Evolutionary conservation across 106 monocot species (phyloP).

Genomic region (Allium fistulosum): DNA sequence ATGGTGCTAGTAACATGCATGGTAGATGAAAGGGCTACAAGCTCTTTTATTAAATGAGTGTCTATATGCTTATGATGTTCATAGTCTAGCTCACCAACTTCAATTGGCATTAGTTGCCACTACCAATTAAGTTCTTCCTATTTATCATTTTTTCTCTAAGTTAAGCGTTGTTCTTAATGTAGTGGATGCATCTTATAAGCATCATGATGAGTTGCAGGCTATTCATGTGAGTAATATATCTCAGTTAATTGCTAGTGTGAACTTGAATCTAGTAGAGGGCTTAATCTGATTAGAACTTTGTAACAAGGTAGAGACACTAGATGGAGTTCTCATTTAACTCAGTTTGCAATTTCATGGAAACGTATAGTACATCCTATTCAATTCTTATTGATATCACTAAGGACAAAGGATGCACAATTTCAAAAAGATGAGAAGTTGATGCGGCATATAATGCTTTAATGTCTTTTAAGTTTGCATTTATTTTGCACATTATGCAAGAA

Average conservation of each 20-base stretch:
- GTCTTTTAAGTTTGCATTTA: no score
- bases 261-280: not conserved
- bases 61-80: conserved; percentile 15
- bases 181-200: conserved; percentile 11
- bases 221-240: not conserved
- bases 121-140: not conserved
- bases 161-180: conserved; percentile 3
- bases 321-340: conserved; percentile 12
- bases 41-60: conserved; percentile 13
- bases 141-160: conserved; percentile 11
- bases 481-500: no score
- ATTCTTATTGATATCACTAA: no score
- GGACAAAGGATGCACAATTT: no score
- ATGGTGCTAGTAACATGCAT: conserved; percentile 16
- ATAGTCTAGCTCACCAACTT: conserved; percentile 10
- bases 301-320: conserved; percentile 2
- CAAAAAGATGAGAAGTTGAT: no score
- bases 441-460: no score
- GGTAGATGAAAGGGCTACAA: conserved; percentile 11
- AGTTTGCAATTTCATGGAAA: conserved; percentile 10
- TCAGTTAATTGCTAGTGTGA: not conserved
- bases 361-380: conserved; percentile 4
- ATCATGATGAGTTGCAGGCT: not conserved
- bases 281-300: conserved; percentile 16
- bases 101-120: conserved; percentile 10